Evolutionary conservation across 108 stramenopile genomes (phyloP), one percentile per base, ranked within the genome.

Genomic region (Stephanodiscus triporus): DNA sequence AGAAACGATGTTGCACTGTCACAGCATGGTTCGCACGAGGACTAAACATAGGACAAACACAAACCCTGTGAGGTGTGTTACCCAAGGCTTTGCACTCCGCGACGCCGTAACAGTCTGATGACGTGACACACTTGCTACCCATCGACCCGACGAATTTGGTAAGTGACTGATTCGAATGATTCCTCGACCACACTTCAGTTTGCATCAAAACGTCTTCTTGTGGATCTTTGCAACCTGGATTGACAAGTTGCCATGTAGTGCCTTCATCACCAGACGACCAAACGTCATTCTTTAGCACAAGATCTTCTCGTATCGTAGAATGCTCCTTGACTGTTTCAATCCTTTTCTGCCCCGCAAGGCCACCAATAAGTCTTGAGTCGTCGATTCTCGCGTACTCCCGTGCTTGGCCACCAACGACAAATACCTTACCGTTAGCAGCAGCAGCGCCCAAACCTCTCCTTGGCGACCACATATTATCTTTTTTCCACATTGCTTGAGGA

Each of bases 381-480:
- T 85, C 59, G 16, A 92, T 74, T 56, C 80, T 67, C 55, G 67
- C 63, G 22, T 83, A 75, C 62, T 89, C 91, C 26, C 89, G 81
- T n/a, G 90, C 88, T 9, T 88, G 76, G 42, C 93, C 91, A 17
- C 91, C 90, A 65, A 92, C 62, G 29, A 94, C 88, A 65, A 80
- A 78, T 26, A 94, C 70, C 27, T 83, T 84, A 10, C 65, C 68
- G 53, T 66, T 72, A 30, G 82, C 61, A 63, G 81, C 78, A 45
- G 84, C 83, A 34, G 88, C 86, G 10, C 80, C 85, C 24, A 81
- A 84, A 34, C 85, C 79, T 19, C 88, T 59, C 23, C 90, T 82
- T 5, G 91, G 89, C 7, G 87, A 86, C 91, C 91, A 92, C 91
- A 89, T 89, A 68, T 88, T 89, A 38, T 87, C 86, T 19, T 71